Evolutionary conservation across 805 yeast species (phyloP).

Genomic region (Peterozyma xylosa): DNA sequence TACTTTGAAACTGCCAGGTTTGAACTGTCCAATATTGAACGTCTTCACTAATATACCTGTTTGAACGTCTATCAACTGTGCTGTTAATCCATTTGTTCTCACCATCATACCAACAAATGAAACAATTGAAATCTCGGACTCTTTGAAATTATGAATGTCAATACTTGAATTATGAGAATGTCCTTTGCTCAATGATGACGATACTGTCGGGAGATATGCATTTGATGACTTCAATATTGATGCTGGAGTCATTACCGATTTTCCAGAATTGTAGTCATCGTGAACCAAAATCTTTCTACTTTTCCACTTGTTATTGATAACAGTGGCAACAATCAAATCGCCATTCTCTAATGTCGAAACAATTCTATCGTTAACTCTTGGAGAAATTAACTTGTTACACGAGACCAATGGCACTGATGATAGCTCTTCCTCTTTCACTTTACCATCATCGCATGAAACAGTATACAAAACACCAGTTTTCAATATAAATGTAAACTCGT

Average conservation of each 20-base stretch:
- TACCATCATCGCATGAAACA: slow-evolving; percentile 43
- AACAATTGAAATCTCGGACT: slow-evolving; percentile 40
- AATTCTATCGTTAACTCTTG: slow-evolving; percentile 68
- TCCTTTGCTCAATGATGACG: slow-evolving; percentile 8
- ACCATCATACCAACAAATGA: slow-evolving; percentile 73
- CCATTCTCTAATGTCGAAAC: slow-evolving; percentile 45
- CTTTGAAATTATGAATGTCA: slow-evolving; percentile 19
- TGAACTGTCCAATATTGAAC: slow-evolving; percentile 55
- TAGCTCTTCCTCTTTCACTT: slow-evolving; percentile 24
- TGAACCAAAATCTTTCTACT: slow-evolving; percentile 41
- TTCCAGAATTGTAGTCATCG: slow-evolving; percentile 38
- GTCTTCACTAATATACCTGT: slow-evolving; percentile 64
- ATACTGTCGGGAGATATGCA: slow-evolving; percentile 4
- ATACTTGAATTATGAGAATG: not conserved
- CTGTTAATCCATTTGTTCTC: slow-evolving; percentile 44
- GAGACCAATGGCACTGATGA: slow-evolving; percentile 31
- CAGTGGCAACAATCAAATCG: slow-evolving; percentile 53
- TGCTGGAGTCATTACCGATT: slow-evolving; percentile 29
- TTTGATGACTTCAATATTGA: slow-evolving; percentile 21
- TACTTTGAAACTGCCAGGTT: slow-evolving; percentile 53
- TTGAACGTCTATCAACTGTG: slow-evolving; percentile 70
- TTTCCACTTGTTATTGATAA: slow-evolving; percentile 61
- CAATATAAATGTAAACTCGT: slow-evolving; percentile 46
- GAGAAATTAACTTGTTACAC: slow-evolving; percentile 54
- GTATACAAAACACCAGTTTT: slow-evolving; percentile 42